These are phyloP conservation scores for Cladophialophora exuberans DNA, from an alignment of 2,329 filamentous ascomycete genomes.

Conservation along the genomic window DNA sequence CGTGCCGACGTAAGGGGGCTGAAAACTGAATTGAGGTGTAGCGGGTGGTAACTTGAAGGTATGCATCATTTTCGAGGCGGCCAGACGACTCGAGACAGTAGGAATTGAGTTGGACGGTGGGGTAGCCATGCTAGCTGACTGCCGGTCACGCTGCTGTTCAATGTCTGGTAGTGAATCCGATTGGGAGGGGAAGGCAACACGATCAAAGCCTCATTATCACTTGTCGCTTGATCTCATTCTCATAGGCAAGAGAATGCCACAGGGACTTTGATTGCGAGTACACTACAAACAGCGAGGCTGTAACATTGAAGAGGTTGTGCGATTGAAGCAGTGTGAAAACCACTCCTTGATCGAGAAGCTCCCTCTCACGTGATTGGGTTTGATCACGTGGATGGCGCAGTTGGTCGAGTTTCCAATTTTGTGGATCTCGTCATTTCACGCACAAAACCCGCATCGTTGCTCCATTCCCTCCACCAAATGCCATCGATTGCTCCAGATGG, in stretches of 20 bases:
- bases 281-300: too few species aligned
- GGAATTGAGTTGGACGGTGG: constrained; percentile 11
- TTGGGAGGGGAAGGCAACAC: constrained; percentile 1
- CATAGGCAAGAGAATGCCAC: background rate
- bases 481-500: background rate
- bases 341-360: too few species aligned
- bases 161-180: constrained; percentile 2
- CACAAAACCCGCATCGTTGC: constrained; percentile 26
- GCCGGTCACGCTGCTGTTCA: background rate
- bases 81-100: too few species aligned
- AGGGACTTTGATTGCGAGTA: too few species aligned
- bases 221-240: too few species aligned
- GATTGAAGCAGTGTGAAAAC: too few species aligned
- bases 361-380: too few species aligned
- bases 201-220: background rate
- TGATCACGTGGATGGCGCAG: too few species aligned
- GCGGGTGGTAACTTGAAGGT: constrained; percentile 10
- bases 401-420: too few species aligned
- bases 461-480: constrained; percentile 1
- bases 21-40: constrained; percentile 3
- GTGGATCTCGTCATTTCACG: constrained; percentile 24
- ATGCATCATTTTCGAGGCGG: background rate
- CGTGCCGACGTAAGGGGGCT: background rate
- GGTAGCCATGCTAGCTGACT: constrained; percentile 18
- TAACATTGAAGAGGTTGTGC: too few species aligned